Conservation (phyloP, 768 basidiomycete genomes). For the Lentinus brumalis region DNA sequence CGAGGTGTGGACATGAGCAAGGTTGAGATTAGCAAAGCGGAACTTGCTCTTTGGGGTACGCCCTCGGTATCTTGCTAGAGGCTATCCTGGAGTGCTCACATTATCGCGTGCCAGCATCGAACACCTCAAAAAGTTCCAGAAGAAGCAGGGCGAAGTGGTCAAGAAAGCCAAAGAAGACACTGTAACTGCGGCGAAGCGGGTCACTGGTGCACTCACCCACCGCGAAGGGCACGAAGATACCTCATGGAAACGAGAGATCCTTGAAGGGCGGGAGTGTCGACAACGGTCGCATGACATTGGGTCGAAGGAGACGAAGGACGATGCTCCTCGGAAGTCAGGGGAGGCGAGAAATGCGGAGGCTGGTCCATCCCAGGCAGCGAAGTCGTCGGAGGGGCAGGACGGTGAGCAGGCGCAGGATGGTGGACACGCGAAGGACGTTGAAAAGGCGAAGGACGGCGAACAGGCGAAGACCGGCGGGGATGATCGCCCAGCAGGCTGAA, state of each 20-base stretch:
- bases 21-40: slow-evolving; percentile 62
- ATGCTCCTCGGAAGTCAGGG: neutral
- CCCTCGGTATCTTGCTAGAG: neutral
- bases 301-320: neutral
- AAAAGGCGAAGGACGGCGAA: no score
- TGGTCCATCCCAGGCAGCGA: neutral
- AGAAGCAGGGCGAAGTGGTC: slow-evolving; percentile 36
- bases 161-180: slow-evolving; percentile 37
- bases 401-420: no score
- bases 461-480: no score
- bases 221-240: neutral
- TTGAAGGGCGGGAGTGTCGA: slow-evolving; percentile 28
- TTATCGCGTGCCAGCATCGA: slow-evolving; percentile 41
- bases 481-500: no score
- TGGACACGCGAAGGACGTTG: no score
- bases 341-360: neutral
- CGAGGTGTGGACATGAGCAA: slow-evolving; percentile 61
- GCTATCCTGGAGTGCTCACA: neutral
- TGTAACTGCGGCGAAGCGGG: slow-evolving; percentile 27
- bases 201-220: slow-evolving; percentile 14
- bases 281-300: neutral
- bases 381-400: neutral
- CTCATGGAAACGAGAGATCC: slow-evolving; percentile 36
- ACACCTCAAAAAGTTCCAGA: slow-evolving; percentile 47
- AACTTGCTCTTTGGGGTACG: slow-evolving; percentile 57